These are phyloP conservation scores for Colletotrichum sp. DNA, from an alignment of 2,329 filamentous ascomycete genomes.

Conservation along the genomic window DNA sequence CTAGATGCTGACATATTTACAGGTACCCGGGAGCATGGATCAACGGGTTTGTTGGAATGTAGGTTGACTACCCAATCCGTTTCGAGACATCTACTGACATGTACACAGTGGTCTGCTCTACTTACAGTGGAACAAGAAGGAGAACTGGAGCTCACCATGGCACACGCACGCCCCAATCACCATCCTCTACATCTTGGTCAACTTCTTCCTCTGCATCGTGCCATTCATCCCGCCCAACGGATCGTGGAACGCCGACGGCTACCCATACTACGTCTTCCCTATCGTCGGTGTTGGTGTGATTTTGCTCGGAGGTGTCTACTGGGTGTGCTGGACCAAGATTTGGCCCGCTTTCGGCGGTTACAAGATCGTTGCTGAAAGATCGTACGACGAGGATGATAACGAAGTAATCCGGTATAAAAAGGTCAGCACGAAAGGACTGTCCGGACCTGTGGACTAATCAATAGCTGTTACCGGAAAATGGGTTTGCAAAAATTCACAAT, in stretches of 20 bases:
- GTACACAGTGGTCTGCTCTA: conserved; percentile 51
- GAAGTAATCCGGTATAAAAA: conserved; percentile 48
- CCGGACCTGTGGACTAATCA: background rate
- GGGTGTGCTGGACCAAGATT: conserved; percentile 56
- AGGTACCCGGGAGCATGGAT: conserved; percentile 58
- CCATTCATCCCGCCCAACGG: conserved; percentile 61
- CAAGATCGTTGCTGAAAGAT: conserved; percentile 49
- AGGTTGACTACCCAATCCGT: too few species aligned
- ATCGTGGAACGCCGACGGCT: conserved; percentile 51
- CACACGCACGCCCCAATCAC: conserved; percentile 53
- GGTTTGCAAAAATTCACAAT: too few species aligned
- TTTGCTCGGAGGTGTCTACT: conserved; percentile 56
- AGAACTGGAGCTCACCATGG: conserved; percentile 60
- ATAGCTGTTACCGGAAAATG: too few species aligned
- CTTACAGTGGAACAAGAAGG: conserved; percentile 52
- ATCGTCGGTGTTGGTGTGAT: conserved; percentile 59
- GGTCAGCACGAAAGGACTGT: conserved; percentile 20
- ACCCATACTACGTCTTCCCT: conserved; percentile 63
- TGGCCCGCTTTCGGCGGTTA: conserved; percentile 56
- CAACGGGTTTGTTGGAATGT: conserved; percentile 50
- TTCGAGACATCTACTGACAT: background rate
- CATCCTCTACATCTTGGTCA: conserved; percentile 54
- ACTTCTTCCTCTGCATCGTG: conserved; percentile 57
- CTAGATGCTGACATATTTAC: too few species aligned
- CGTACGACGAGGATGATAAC: conserved; percentile 40